Conservation (phyloP, 2,329 filamentous ascomycete genomes). For the Microthyrium microscopicum region DNA sequence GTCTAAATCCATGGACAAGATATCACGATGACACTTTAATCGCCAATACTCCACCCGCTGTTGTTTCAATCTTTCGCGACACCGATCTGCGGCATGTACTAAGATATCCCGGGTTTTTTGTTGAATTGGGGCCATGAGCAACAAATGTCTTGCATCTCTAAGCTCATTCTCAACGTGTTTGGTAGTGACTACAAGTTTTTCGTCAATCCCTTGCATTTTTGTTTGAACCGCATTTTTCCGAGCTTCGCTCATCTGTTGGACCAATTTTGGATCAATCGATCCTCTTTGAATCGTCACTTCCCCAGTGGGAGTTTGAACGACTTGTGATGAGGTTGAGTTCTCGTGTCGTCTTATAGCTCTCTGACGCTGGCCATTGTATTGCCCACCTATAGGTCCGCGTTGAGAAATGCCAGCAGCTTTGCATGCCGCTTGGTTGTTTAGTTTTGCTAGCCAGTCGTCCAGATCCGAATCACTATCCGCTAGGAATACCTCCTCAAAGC, state of each 20-base stretch:
- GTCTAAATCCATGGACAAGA: constrained; percentile 68
- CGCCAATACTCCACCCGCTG: constrained; percentile 87
- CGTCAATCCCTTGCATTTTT: constrained; percentile 70
- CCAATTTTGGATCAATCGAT: constrained; percentile 64
- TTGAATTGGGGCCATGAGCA: constrained; percentile 78
- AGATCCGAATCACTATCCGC: constrained; percentile 82
- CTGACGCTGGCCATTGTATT: constrained; percentile 66
- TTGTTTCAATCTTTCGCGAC: constrained; percentile 85
- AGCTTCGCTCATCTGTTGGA: constrained; percentile 69
- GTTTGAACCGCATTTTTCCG: constrained; percentile 67
- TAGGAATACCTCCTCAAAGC: constrained; percentile 76
- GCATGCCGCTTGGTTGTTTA: constrained; percentile 94
- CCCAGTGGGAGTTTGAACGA: constrained; percentile 42
- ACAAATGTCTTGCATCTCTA: constrained; percentile 76
- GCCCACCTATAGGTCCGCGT: constrained; percentile 68
- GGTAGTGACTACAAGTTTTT: constrained; percentile 55
- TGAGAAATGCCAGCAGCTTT: constrained; percentile 81
- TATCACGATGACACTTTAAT: constrained; percentile 77
- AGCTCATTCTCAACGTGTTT: constrained; percentile 70
- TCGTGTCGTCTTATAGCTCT: constrained; percentile 58
- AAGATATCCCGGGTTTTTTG: constrained; percentile 78
- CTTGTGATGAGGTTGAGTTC: constrained; percentile 31
- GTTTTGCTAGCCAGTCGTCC: constrained; percentile 90
- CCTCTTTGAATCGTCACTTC: constrained; percentile 58
- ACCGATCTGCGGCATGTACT: constrained; percentile 64